phyloP scores from a whole-genome alignment of 148 eudicot species.

The Beta vulgaris region DNA sequence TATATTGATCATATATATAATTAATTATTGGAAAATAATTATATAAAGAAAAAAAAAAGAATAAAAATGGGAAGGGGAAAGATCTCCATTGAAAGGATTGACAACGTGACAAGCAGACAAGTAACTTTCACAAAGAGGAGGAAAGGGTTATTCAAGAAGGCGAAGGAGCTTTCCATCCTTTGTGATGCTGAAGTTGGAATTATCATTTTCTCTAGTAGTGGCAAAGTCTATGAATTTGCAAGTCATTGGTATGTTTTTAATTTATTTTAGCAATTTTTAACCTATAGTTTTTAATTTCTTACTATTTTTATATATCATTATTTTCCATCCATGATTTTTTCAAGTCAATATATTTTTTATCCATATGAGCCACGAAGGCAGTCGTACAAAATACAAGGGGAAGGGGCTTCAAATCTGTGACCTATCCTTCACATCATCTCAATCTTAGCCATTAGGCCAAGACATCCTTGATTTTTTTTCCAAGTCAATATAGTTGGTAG shows the following conservation, averaged over 20 bases:
- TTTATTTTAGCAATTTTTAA: not conserved
- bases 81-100: constrained; percentile 50
- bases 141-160: constrained; percentile 60
- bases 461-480: too few relatives aligned
- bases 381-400: too few relatives aligned
- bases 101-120: constrained; percentile 54
- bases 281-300: too few relatives aligned
- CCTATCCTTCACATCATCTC: too few relatives aligned
- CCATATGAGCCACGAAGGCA: too few relatives aligned
- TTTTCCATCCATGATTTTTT: too few relatives aligned
- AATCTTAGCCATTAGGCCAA: too few relatives aligned
- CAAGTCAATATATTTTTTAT: too few relatives aligned
- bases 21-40: not conserved
- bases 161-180: constrained; percentile 50
- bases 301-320: too few relatives aligned
- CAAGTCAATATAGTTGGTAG: too few relatives aligned
- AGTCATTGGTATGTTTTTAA: constrained; percentile 37
- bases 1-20: too few relatives aligned
- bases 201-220: constrained; percentile 50
- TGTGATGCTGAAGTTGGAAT: constrained; percentile 59
- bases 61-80: constrained; percentile 52
- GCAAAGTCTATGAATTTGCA: constrained; percentile 47
- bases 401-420: too few relatives aligned
- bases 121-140: constrained; percentile 63
- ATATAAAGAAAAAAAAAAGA: not conserved